Evolutionary conservation across 495 filamentous ascomycete genomes (phyloP), one percentile per base, ranked within the genome.

Genomic region (Daldinia grandis): DNA sequence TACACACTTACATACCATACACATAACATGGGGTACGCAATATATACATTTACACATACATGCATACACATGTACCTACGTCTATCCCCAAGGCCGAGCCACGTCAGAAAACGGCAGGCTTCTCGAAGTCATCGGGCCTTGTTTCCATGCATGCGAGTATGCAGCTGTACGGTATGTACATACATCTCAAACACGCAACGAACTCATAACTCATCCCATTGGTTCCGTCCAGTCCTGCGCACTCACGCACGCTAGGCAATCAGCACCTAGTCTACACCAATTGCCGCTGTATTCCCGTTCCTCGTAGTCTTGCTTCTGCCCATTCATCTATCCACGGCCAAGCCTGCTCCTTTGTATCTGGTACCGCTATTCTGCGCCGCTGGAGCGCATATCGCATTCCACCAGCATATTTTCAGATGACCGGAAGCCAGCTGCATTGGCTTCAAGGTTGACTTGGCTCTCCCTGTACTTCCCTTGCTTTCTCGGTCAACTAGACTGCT

Each of bases 91-190:
- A 21, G 2, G 17, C 33, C 21, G 21, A 53, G 55, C 63, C 63
- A 66, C 63, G 63, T 59, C 44, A 58, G 56, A 61, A 60, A 65
- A 60, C 27, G 68, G 60, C 40, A 68, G 56, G 49, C 72, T 74
- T 72, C 72, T 58, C 60, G 72, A 75, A 75, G 62, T 62, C 66
- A 44, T 33, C 61, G 49, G 42, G 53, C 9, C 58, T 61, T 66
- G 28, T 47, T 47, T 47, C 42, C 9, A 47, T 47, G 42, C 50
- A 56, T 64, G 4, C 21, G 17, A 19, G 3, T 21, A 21, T 24
- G 8, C n/a, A 44, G 17, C 19, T 37, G 15, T 27, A 50, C 21
- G 9, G 21, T n/a, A 30, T 40, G 5, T 27, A 27, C 25, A n/a
- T 59, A 59, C 24, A 33, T 59, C 19, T 37, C 9, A 8, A 54